phyloP scores from a whole-genome alignment of 495 filamentous ascomycete genomes.

The Immersiella caudata region DNA sequence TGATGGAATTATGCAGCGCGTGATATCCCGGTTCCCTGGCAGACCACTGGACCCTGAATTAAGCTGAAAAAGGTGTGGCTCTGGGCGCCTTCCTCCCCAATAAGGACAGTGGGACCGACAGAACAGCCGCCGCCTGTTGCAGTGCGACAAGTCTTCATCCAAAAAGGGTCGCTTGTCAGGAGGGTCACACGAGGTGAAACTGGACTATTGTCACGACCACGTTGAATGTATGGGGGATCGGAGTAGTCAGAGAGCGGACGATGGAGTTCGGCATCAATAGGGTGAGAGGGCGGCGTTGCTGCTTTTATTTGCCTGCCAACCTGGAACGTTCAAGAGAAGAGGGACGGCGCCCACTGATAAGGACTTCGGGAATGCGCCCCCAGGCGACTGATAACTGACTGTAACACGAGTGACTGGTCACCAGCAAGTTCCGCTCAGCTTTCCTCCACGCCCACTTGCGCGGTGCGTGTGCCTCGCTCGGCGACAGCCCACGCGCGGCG shows the following conservation, averaged over 20 bases:
- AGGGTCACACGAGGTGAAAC: not conserved
- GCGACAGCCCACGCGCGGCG: not conserved
- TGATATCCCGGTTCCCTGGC: slow-evolving; percentile 18
- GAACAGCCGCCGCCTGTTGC: not conserved
- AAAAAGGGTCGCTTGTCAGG: not conserved
- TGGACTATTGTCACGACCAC: not conserved
- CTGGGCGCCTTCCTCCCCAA: slow-evolving; percentile 1
- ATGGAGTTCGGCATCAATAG: not conserved
- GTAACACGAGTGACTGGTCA: not conserved
- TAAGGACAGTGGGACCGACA: not conserved
- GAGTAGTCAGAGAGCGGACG: not conserved
- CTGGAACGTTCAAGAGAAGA: not conserved
- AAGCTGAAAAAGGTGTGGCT: slow-evolving; percentile 8
- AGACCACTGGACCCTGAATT: slow-evolving; percentile 24
- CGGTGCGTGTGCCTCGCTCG: not conserved
- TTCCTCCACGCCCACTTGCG: not conserved
- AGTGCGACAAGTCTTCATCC: not conserved
- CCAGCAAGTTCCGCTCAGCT: not conserved
- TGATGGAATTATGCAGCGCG: slow-evolving; percentile 28
- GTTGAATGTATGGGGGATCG: not conserved
- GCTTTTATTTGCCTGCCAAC: not conserved
- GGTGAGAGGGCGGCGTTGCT: not conserved
- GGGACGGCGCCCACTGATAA: not conserved
- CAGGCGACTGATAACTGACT: not conserved
- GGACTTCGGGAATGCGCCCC: not conserved